phyloP scores from a whole-genome alignment of 1,139 yeast genomes.

The Yamadazyma siamensis region DNA sequence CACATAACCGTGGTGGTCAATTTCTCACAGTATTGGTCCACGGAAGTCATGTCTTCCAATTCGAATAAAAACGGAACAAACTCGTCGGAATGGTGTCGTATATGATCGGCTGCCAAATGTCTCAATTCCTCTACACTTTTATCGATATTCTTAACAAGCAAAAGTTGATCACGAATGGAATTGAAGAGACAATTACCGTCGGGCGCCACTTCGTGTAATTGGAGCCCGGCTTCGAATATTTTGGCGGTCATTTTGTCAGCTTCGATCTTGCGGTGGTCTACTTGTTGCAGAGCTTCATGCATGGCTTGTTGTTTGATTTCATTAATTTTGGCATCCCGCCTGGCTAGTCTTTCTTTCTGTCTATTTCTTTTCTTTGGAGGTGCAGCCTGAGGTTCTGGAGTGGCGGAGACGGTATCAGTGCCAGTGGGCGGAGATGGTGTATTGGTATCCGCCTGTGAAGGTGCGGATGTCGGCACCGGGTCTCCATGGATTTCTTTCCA shows the following conservation, averaged over 20 bases:
- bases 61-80: conserved; percentile 82
- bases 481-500: conserved; percentile 7
- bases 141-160: conserved; percentile 5
- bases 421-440: background rate
- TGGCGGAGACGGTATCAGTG: background rate
- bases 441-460: too few relatives aligned
- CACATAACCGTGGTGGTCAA: conserved; percentile 78
- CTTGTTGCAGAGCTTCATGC: conserved; percentile 57
- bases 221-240: conserved; percentile 45
- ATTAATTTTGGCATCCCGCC: conserved; percentile 67
- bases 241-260: conserved; percentile 57
- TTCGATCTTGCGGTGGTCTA: conserved; percentile 71
- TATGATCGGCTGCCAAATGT: conserved; percentile 61
- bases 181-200: conserved; percentile 96
- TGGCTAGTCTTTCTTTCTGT: conserved; percentile 78
- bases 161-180: conserved; percentile 75
- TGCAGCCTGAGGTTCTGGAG: background rate
- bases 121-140: conserved; percentile 56
- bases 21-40: conserved; percentile 67
- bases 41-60: conserved; percentile 61
- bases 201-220: conserved; percentile 68
- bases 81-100: conserved; percentile 60
- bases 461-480: conserved; percentile 4
- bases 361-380: conserved; percentile 58
- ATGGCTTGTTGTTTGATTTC: conserved; percentile 65